Evolutionary conservation across 331 rosid species (phyloP), one percentile per base, ranked within the genome.

Genomic region (Arachis monticola): DNA sequence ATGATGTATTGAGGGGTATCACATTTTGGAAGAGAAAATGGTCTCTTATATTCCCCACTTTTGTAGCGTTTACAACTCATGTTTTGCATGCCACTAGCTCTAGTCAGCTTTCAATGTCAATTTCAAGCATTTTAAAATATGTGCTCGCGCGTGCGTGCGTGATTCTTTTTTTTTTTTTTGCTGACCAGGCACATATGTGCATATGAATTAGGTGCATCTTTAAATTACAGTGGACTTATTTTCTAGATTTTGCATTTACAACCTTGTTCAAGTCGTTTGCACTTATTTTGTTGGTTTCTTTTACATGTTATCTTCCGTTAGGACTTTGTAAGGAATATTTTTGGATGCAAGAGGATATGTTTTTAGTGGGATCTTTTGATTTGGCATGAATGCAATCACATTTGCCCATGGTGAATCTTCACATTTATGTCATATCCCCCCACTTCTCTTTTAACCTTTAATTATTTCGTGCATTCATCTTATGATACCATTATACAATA

Each of bases 401-500:
- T 68, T 68, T 51, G 47, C n/a, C 67, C 27, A 22, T 22, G 27
- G 27, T 22, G 27, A 22, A 22, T 22, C 27, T 22, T 22, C 27
- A 22, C 27, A 22, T 22, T 22, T 38, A 8, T 40, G 41, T 17
- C 27, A 46, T n/a, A 32, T 3, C 38, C 38, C 38, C 38, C 38
- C 38, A 2, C 38, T 11, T 50, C 3, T 12, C 4, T 47, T 8
- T 47, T 8, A 44, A 47, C 3, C 52, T 47, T 10, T 8, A 35
- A 50, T 62, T 73, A 40, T 73, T 27, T 52, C 7, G 56, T 41
- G 77, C 13, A 17, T 50, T 38, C 22, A 64, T 64, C 69, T 17
- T 69, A 13, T n/a, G 61, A 30, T 35, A 61, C 5, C 48, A 30
- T 12, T 35, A 7, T 69, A 32, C 8, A n/a, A 8, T 69, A 8